Evolutionary conservation across 441 rosid species (phyloP), one percentile per base, ranked within the genome.

Genomic region (Gossypium davidsonii): DNA sequence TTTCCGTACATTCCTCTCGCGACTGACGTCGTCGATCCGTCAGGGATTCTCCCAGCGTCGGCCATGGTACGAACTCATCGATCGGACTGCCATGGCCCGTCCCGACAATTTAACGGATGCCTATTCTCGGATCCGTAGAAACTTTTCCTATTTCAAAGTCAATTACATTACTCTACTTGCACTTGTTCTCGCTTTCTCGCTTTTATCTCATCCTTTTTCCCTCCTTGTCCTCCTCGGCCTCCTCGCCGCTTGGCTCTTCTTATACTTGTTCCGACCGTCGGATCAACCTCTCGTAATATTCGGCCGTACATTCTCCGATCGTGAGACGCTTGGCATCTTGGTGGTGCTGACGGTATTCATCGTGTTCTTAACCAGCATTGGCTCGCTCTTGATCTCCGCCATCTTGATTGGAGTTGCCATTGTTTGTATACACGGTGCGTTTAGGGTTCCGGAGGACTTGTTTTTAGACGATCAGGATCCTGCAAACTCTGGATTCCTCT

Each of bases 381-480:
- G 96, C 15, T 88, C 93, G 37, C 63, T 90, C 26, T 31, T 90
- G 74, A 90, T 88, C 64, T 85, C 96, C 2, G 88, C 88, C 23
- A 42, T 82, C 74, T 76, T 88, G 90, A 65, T 88, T 5, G 93
- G 93, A 42, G 78, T 82, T 18, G 96, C 88, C 4, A 83, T 88
- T 20, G 88, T 88, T n/a, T 87, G 90, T 46, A 76, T 85, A 3
- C 91, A 88, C 39, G 96, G 93, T 25, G 91, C 93, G 0, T 88
- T 90, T 71, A 88, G 91, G 71, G 86, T 80, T 9, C 93, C 93
- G 0, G 96, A 90, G 79, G 91, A 90, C 77, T 80, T 90, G 39
- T 90, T 90, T 52, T 64, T 90, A 25, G 93, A 90, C 42, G 96
- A 90, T 3, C 90, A 86, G 46, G 93, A 88, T 68, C 90, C 91